Conservation (phyloP, 352 stramenopile species). For the Lagenidium giganteum region DNA sequence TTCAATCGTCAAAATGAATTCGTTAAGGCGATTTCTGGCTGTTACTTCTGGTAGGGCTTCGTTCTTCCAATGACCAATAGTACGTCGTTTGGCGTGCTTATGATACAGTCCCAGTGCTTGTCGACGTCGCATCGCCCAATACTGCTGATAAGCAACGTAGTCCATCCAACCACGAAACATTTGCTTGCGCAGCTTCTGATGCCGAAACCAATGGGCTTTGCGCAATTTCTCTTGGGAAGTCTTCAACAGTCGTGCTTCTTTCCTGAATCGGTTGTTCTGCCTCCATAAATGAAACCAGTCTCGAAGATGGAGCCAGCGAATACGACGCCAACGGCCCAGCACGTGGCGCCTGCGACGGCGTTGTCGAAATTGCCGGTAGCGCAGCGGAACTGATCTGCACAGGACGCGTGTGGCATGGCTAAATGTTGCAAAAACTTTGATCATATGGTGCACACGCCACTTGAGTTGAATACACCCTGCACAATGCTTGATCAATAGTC, state of each 20-base stretch:
- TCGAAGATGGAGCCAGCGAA: conserved; percentile 6
- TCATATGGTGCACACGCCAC: conserved; percentile 13
- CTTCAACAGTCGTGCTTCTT: conserved; percentile 10
- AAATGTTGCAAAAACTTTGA: conserved; percentile 1
- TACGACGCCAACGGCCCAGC: conserved; percentile 10
- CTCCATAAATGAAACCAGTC: conserved; percentile 14
- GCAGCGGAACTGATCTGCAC: conserved; percentile 2
- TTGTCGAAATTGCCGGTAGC: conserved; percentile 9
- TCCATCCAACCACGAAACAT: conserved; percentile 6
- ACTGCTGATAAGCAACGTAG: neutral
- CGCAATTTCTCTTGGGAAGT: conserved; percentile 13
- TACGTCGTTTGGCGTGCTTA: neutral
- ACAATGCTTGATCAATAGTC: neutral
- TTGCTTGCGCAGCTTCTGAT: conserved; percentile 16
- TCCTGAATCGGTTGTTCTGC: conserved; percentile 5
- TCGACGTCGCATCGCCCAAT: neutral
- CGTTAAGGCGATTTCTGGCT: too few relatives aligned
- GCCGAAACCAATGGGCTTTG: conserved; percentile 16
- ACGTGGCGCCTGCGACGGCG: conserved; percentile 9
- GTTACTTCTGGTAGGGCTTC: neutral
- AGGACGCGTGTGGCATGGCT: conserved; percentile 4
- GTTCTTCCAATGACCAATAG: neutral
- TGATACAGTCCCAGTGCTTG: neutral
- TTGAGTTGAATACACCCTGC: conserved; percentile 8
- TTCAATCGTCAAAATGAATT: too few relatives aligned